Conservation (phyloP, 2,329 filamentous ascomycete species). For the Colletotrichum salicis region DNA sequence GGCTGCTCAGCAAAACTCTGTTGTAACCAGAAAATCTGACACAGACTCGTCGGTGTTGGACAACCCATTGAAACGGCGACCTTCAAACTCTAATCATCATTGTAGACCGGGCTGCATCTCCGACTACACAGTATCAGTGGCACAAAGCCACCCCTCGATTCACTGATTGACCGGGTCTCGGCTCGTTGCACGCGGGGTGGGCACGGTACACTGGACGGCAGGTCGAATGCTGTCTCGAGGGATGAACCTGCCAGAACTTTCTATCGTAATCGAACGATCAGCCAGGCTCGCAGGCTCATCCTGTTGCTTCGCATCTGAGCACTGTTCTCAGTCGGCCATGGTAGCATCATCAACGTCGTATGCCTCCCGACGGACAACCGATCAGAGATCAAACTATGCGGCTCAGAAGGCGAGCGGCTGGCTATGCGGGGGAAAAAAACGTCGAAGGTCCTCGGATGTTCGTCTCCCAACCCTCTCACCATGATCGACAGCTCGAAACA, state of each 20-base stretch:
- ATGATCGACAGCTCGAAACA: not conserved
- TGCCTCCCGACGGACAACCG: not conserved
- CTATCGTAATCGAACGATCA: not conserved
- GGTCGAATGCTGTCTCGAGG: constrained; percentile 1
- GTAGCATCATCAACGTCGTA: not conserved
- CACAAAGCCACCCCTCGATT: not conserved
- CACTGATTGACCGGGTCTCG: constrained; percentile 8
- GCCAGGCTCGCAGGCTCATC: not conserved
- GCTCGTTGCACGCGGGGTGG: constrained; percentile 7
- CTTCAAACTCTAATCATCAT: constrained; percentile 10
- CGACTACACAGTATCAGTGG: not conserved
- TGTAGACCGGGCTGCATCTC: not conserved
- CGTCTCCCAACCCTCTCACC: not conserved
- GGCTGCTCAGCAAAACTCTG: constrained; percentile 13
- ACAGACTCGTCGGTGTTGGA: constrained; percentile 3
- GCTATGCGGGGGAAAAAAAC: not conserved
- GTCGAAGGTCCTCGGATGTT: not conserved
- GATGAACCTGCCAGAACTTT: constrained; percentile 11
- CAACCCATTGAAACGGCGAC: constrained; percentile 6
- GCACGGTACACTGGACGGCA: constrained; percentile 3
- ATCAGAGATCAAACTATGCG: not conserved
- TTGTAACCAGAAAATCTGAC: constrained; percentile 3
- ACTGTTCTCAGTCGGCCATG: not conserved
- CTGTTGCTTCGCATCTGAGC: not conserved
- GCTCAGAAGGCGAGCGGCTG: not conserved